Evolutionary conservation across 169 alveolate genomes (phyloP).

Genomic region (Ichthyophthirius multifiliis): DNA sequence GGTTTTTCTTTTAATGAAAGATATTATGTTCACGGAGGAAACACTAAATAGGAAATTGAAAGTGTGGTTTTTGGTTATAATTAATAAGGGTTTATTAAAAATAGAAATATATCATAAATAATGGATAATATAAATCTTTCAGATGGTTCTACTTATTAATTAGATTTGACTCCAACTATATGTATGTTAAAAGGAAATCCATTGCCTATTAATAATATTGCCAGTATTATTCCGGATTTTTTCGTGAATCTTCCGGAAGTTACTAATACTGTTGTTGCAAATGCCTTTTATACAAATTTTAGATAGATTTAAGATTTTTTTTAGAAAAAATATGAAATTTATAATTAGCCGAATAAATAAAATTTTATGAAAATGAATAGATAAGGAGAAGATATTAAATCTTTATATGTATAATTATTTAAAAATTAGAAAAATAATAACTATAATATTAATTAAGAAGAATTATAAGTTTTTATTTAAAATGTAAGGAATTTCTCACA

Average conservation of each 20-base stretch:
- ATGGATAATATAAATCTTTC: not conserved
- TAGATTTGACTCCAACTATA: conserved; percentile 50
- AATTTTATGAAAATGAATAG: no score
- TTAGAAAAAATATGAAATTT: no score
- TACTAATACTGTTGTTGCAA: not conserved
- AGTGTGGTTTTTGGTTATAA: not conserved
- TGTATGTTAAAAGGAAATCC: conserved; percentile 32
- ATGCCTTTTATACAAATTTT: not conserved
- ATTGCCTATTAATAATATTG: conserved; percentile 49
- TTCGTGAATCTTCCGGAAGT: not conserved
- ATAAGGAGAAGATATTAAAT: no score
- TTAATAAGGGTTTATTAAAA: not conserved
- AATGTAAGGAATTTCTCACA: no score
- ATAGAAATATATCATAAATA: not conserved
- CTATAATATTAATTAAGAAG: no score
- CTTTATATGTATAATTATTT: no score
- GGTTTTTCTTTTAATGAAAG: not conserved
- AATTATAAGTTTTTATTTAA: no score
- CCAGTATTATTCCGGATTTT: conserved; percentile 12
- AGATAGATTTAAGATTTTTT: not conserved
- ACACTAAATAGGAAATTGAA: no score
- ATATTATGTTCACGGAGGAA: no score
- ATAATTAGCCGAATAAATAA: no score
- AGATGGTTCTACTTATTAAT: conserved; percentile 18
- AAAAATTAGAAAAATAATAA: no score